phyloP scores from a whole-genome alignment of 2,329 filamentous ascomycete species.

The Fusarium azukiicola region DNA sequence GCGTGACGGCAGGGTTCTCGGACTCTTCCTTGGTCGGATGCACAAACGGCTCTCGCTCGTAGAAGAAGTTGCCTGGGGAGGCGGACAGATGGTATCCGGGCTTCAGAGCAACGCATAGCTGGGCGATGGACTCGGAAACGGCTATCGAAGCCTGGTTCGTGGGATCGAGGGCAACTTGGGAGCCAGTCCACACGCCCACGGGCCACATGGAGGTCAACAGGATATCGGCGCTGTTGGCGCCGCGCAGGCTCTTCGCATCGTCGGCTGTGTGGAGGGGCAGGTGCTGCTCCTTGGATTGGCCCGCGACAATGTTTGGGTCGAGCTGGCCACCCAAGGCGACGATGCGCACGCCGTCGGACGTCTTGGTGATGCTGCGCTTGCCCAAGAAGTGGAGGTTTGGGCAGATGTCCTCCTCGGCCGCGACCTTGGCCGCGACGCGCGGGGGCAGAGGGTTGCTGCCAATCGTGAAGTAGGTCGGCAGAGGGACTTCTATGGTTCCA shows the following conservation, averaged over 20 bases:
- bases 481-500: conserved; percentile 86
- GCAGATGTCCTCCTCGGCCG: conserved; percentile 88
- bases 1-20: conserved; percentile 83
- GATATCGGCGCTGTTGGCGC: conserved; percentile 91
- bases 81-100: conserved; percentile 95
- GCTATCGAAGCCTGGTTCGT: conserved; percentile 73
- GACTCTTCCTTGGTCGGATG: conserved; percentile 74
- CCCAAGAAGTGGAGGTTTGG: conserved; percentile 95
- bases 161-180: conserved; percentile 79
- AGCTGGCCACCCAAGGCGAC: conserved; percentile 90
- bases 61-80: conserved; percentile 84
- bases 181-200: conserved; percentile 83
- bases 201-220: conserved; percentile 95
- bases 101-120: conserved; percentile 89
- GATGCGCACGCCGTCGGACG: conserved; percentile 92
- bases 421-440: conserved; percentile 85
- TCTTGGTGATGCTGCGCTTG: conserved; percentile 93
- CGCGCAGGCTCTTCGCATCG: conserved; percentile 88
- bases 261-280: conserved; percentile 88
- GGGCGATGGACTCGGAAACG: conserved; percentile 85
- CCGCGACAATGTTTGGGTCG: conserved; percentile 79
- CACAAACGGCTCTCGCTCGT: conserved; percentile 96
- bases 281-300: conserved; percentile 85
- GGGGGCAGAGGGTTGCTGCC: conserved; percentile 87
- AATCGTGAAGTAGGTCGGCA: conserved; percentile 95